Evolutionary conservation across 805 yeast species (phyloP).

Genomic region (Saccharomycopsis fibuligera): DNA sequence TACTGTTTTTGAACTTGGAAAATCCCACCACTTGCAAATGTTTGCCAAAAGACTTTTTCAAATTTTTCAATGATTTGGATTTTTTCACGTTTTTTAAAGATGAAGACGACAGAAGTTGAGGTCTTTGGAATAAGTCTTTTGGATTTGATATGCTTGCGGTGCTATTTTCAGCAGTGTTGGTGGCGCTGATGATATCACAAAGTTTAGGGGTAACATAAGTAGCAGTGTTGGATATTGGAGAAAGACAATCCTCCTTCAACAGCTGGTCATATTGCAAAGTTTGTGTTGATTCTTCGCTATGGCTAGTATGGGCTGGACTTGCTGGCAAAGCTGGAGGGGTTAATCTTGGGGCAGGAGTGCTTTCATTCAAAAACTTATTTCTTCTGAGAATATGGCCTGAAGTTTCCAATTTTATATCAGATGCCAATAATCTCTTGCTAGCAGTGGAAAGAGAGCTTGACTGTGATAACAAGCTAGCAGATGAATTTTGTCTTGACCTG

Average conservation of each 20-base stretch:
- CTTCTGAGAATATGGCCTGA: neutral
- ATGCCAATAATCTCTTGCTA: constrained; percentile 4
- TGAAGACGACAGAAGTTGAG: neutral
- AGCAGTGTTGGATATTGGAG: constrained; percentile 13
- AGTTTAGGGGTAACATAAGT: constrained; percentile 14
- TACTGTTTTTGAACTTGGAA: constrained; percentile 11
- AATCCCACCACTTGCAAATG: constrained; percentile 7
- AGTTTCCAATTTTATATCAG: constrained; percentile 4
- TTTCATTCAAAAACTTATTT: constrained; percentile 11
- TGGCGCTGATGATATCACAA: constrained; percentile 1
- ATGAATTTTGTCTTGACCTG: constrained; percentile 3
- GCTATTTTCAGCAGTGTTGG: neutral
- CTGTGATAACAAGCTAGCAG: neutral
- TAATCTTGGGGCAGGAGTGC: constrained; percentile 9
- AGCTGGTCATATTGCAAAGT: constrained; percentile 4
- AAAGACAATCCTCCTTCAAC: constrained; percentile 8
- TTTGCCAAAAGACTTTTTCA: constrained; percentile 18
- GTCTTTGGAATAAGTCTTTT: neutral
- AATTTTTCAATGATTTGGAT: constrained; percentile 11
- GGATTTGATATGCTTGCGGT: neutral
- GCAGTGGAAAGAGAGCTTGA: neutral
- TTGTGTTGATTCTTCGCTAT: constrained; percentile 16
- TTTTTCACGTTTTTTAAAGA: constrained; percentile 11
- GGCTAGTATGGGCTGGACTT: constrained; percentile 10
- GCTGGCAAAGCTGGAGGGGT: constrained; percentile 13